Evolutionary conservation across 2,329 filamentous ascomycete species (phyloP).

Genomic region (Colletotrichum gigasporum): DNA sequence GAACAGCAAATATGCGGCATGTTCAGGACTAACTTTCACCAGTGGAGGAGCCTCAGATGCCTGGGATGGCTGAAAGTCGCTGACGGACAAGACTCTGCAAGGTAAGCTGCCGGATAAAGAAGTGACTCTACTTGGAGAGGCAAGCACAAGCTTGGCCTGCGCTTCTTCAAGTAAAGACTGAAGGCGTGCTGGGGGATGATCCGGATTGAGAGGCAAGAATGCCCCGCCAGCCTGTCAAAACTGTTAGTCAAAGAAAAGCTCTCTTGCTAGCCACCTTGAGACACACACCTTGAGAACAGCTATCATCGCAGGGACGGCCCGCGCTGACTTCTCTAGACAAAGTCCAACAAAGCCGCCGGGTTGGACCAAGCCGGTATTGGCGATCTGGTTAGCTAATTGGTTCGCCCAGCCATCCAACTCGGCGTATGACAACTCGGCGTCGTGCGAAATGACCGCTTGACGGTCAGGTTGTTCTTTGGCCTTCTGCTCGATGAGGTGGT

Average conservation of each 20-base stretch:
- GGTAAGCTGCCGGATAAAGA: not conserved
- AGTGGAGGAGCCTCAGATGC: not conserved
- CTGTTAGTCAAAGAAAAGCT: too few relatives aligned
- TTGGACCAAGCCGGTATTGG: not conserved
- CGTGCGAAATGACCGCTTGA: not conserved
- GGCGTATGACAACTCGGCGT: not conserved
- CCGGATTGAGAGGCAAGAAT: conserved; percentile 8
- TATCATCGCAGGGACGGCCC: not conserved
- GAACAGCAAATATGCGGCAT: conserved; percentile 37
- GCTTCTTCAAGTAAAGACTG: conserved; percentile 11
- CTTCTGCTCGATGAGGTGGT: conserved; percentile 5
- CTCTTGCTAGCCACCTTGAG: too few relatives aligned
- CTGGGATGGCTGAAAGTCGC: not conserved
- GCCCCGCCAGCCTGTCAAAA: conserved; percentile 10
- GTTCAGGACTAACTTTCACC: not conserved
- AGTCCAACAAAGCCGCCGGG: not conserved
- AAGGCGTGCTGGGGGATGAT: not conserved
- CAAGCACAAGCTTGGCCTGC: conserved; percentile 4
- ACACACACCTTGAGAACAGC: conserved; percentile 8
- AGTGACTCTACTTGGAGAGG: not conserved
- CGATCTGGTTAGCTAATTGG: not conserved
- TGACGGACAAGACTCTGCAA: conserved; percentile 17
- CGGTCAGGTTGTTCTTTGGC: not conserved
- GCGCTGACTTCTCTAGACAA: conserved; percentile 10
- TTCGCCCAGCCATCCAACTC: not conserved